Base-by-base conservation (phyloP, 106 monocot genomes). In the Apostasia shenzhenica region DNA sequence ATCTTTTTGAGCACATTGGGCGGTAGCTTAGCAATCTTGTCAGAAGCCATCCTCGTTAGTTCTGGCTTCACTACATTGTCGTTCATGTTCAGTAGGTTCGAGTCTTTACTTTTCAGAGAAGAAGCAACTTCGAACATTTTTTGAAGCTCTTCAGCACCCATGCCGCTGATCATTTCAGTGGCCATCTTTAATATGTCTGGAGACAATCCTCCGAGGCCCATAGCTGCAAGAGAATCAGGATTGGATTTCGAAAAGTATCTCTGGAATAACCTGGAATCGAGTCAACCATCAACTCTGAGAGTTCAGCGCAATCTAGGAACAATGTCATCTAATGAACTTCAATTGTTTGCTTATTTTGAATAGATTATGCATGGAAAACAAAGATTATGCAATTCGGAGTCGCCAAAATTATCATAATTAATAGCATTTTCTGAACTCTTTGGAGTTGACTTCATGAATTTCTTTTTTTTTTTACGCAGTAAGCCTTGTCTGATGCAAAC, bases 61-160 rank as follows among this genome's bases (percentile, higher is more conserved):
- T 93, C 99, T 49, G 92, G 90, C 59, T 81, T 78, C 87, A 93
- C 90, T 74, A 61, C 64, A 74, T 46, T 59, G 41, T 41, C 64
- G 57, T 49, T 74, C 60, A 37, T 49, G 60, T 68, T 67, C 47
- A 79, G 64, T 26, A 26, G 26, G 57, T 46, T 68, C 0, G 26
- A 26, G 26, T 26, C 26, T 51, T 67, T 80, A 38, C 61, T 70
- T 40, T 89, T 83, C 65, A 92, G 57, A 45, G 89, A 84, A 72
- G 87, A 81, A 71, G 87, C 89, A 61, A 74, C 67, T 75, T 99
- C 72, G 12, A 99, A 70, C 92, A 99, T 90, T 74, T 89, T 81
- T 73, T 93, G 99, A 67, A 99, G 99, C 68, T 99, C 99, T 49
- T 93, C 89, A n/a, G 99, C 81, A 54, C 85, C 83, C 99, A 90